Evolutionary conservation across 768 basidiomycete species (phyloP).

Genomic region (Infundibulicybe gibba): DNA sequence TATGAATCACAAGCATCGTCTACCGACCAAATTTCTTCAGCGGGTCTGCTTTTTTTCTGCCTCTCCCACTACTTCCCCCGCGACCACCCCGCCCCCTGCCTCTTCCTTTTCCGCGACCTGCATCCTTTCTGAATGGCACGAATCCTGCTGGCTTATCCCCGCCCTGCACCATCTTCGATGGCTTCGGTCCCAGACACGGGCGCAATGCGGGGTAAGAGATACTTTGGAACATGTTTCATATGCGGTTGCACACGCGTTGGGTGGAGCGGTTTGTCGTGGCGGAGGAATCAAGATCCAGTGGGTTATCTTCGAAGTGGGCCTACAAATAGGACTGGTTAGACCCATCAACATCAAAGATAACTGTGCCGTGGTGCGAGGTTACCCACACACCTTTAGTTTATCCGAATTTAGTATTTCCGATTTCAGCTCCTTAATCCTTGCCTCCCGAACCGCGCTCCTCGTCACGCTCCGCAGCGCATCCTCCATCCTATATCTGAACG

Average conservation of each 20-base stretch:
- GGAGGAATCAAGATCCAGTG: slow-evolving; percentile 88
- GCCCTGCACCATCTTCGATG: slow-evolving; percentile 7
- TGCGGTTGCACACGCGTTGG: slow-evolving; percentile 88
- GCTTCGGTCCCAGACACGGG: slow-evolving; percentile 42
- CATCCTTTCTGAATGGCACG: slow-evolving; percentile 70
- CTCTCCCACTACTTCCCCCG: slow-evolving; percentile 45
- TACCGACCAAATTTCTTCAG: slow-evolving; percentile 68
- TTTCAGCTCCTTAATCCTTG: slow-evolving; percentile 90
- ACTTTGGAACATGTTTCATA: slow-evolving; percentile 94
- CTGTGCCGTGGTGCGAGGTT: too few relatives aligned
- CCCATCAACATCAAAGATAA: not conserved
- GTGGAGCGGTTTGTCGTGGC: slow-evolving; percentile 93
- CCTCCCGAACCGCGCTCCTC: slow-evolving; percentile 81
- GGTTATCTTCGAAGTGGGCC: slow-evolving; percentile 99
- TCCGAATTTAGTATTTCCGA: slow-evolving; percentile 92
- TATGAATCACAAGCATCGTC: slow-evolving; percentile 2
- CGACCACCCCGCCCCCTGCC: slow-evolving; percentile 55
- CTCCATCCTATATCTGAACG: slow-evolving; percentile 97
- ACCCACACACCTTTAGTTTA: slow-evolving; percentile 95
- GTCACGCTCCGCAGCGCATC: slow-evolving; percentile 91
- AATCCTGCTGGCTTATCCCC: slow-evolving; percentile 45
- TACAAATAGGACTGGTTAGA: slow-evolving; percentile 23
- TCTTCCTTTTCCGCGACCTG: slow-evolving; percentile 48
- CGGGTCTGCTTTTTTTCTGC: slow-evolving; percentile 77
- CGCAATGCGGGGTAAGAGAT: slow-evolving; percentile 82